These are phyloP conservation scores for Volvariella surrecta DNA, from an alignment of 1,284 basidiomycete species.

Conservation along the genomic window DNA sequence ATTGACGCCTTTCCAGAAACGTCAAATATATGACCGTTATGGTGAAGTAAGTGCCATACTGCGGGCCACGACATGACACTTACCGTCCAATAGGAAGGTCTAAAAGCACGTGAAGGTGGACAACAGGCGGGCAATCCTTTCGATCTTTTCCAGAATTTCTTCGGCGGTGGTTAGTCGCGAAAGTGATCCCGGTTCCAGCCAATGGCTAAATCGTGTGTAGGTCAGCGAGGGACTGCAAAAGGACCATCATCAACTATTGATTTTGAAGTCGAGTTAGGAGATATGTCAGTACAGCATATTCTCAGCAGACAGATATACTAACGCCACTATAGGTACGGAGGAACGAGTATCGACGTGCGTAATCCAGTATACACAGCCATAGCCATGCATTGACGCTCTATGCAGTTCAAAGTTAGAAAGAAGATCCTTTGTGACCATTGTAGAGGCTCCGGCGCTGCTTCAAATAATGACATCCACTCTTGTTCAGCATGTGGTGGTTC, in stretches of 20 bases:
- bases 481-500: conserved; percentile 79
- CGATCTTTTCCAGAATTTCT: conserved; percentile 89
- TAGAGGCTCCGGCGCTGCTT: conserved; percentile 85
- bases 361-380: neutral
- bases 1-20: conserved; percentile 48
- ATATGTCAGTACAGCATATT: conserved; percentile 49
- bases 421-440: conserved; percentile 89
- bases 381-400: conserved; percentile 1
- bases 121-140: conserved; percentile 78
- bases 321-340: conserved; percentile 48
- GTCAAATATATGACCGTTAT: conserved; percentile 85
- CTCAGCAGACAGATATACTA: conserved; percentile 7
- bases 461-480: conserved; percentile 75
- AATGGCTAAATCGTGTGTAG: conserved; percentile 11
- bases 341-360: conserved; percentile 74
- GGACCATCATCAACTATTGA: conserved; percentile 82
- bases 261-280: conserved; percentile 78
- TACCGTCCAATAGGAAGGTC: conserved; percentile 52
- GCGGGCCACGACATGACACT: neutral
- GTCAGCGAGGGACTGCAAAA: conserved; percentile 62
- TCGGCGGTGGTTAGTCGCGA: conserved; percentile 50
- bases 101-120: conserved; percentile 81
- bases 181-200: conserved; percentile 1
- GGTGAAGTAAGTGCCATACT: conserved; percentile 57
- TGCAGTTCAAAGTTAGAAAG: conserved; percentile 83